Evolutionary conservation across 495 filamentous ascomycete genomes (phyloP), one percentile per base, ranked within the genome.

Genomic region (Penicillium egyptiacum): DNA sequence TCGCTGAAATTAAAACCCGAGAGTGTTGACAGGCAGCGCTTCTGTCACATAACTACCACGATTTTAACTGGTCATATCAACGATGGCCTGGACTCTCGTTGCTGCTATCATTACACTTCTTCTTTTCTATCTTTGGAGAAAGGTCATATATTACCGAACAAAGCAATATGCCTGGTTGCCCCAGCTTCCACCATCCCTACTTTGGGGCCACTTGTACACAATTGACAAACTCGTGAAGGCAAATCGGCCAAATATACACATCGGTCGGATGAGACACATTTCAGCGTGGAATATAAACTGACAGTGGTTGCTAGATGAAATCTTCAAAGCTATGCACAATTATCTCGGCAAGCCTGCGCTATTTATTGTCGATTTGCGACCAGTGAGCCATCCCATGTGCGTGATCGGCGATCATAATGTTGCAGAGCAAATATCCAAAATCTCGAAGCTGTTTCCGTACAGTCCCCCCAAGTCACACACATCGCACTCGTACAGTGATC

Each of bases 381-480:
- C 78, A 2, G 58, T 69, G 6, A 45, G 41, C 16, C 55, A 50
- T 5, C 58, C 67, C 20, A 59, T 67, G 9, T 51, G 40, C 33
- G 41, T 64, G 3, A 45, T 64, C 8, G 60, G 59, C 26, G 54
- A 35, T 17, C 61, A 64, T 57, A 54, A 67, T 9, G 31, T 67
- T 11, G 64, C 64, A 16, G 64, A 67, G 45, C 64, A 64, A 20
- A 57, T 81, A 4, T 65, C 72, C 0, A 65, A 62, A 14, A 20
- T 64, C 0, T 68, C 75, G 9, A 78, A 72, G 50, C 16, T 26
- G 9, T 75, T 70, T 40, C 73, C 71, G 7, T 79, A 74, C 57
- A 76, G 75, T 48, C 49, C 63, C 9, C 62, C 76, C 4, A 83
- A 83, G 56, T 70, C 69, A 0, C 75, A 75, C 7, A 72, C 71